These are phyloP conservation scores for Daldinia loculata DNA, from an alignment of 495 filamentous ascomycete genomes.

Conservation along the genomic window DNA sequence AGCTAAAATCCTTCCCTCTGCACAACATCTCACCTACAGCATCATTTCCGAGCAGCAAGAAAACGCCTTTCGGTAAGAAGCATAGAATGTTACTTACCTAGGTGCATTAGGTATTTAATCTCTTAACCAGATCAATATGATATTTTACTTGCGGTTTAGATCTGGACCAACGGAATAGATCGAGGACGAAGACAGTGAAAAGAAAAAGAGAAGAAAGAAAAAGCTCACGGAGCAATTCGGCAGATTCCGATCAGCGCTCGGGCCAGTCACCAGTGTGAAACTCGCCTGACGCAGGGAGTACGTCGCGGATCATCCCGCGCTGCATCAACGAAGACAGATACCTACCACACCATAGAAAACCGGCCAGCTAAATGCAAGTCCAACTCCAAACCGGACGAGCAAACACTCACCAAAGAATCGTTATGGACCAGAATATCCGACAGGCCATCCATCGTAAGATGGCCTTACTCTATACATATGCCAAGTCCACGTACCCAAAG, in stretches of 20 bases:
- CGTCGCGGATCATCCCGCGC: slow-evolving; percentile 37
- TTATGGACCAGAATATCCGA: background rate
- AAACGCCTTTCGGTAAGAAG: background rate
- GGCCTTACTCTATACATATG: background rate
- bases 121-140: background rate
- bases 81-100: background rate
- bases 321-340: slow-evolving; percentile 9
- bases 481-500: background rate
- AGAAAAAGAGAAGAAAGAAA: slow-evolving; percentile 1
- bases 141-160: background rate
- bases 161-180: background rate
- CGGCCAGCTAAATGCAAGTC: background rate
- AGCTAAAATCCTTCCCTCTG: background rate
- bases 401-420: background rate
- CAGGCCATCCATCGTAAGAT: slow-evolving; percentile 1
- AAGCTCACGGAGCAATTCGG: slow-evolving; percentile 5
- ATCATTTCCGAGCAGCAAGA: background rate
- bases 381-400: background rate
- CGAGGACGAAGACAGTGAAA: background rate
- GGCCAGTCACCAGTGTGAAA: slow-evolving; percentile 42
- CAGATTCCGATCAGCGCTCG: slow-evolving; percentile 26
- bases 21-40: background rate
- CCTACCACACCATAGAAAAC: background rate
- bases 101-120: no score
- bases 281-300: slow-evolving; percentile 39